phyloP scores from a whole-genome alignment of 331 rosid species.

The Phaseolus coccineus region DNA sequence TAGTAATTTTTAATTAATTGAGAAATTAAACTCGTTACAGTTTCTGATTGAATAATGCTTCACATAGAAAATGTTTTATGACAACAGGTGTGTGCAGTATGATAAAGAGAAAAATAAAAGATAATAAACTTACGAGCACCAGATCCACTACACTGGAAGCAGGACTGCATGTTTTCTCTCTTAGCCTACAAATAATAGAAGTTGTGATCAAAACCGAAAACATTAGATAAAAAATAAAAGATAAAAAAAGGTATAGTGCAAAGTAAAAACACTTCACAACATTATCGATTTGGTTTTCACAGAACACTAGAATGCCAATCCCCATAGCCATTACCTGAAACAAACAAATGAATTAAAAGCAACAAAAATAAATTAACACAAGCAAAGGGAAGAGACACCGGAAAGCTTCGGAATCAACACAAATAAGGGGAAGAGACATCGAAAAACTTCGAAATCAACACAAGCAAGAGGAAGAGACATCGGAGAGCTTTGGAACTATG shows the following conservation, averaged over 20 bases:
- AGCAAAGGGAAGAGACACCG: too few relatives aligned
- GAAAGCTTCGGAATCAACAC: too few relatives aligned
- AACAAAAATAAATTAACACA: neutral
- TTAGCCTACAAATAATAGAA: constrained; percentile 66
- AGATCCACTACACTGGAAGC: constrained; percentile 93
- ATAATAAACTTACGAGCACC: constrained; percentile 79
- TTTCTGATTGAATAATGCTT: too few relatives aligned
- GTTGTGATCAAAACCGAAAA: constrained; percentile 8
- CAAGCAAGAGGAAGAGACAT: too few relatives aligned
- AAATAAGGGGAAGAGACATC: too few relatives aligned
- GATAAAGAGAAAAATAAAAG: too few relatives aligned
- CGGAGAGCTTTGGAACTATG: too few relatives aligned
- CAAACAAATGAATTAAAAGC: neutral
- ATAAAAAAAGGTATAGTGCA: neutral
- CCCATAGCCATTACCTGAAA: constrained; percentile 87
- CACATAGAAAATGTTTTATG: neutral
- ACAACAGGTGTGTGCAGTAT: too few relatives aligned
- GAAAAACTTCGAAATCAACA: too few relatives aligned
- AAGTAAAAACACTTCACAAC: constrained; percentile 58
- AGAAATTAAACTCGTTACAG: too few relatives aligned
- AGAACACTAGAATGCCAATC: constrained; percentile 87
- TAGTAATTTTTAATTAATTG: too few relatives aligned
- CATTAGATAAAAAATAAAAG: neutral
- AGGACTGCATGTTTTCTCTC: constrained; percentile 89
- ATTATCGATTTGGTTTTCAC: constrained; percentile 85